These are phyloP conservation scores for Candida glaebosa DNA, from an alignment of 805 yeast genomes.

Conservation along the genomic window DNA sequence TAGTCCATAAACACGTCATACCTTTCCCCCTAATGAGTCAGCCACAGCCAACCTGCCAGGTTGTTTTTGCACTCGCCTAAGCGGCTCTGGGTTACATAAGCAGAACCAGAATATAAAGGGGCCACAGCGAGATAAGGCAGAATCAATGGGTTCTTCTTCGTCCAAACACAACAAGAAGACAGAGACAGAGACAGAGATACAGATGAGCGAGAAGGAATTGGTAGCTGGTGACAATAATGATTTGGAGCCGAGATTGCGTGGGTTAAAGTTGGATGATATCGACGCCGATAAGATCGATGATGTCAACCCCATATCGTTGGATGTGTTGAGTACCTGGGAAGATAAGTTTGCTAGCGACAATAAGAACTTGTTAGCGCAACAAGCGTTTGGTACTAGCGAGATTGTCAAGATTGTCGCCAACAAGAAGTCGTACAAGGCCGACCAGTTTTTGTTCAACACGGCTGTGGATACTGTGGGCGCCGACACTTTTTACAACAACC, in stretches of 20 bases:
- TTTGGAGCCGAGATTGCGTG: conserved; percentile 8
- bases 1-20: background rate
- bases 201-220: conserved; percentile 2
- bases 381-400: conserved; percentile 49
- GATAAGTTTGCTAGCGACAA: conserved; percentile 40
- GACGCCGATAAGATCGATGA: background rate
- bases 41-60: background rate
- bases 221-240: conserved; percentile 3
- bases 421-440: conserved; percentile 14
- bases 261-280: conserved; percentile 11
- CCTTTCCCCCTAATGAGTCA: background rate
- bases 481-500: conserved; percentile 46
- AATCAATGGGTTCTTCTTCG: conserved; percentile 6
- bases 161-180: conserved; percentile 2
- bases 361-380: conserved; percentile 51
- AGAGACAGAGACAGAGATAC: background rate
- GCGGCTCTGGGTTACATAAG: background rate
- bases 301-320: conserved; percentile 24
- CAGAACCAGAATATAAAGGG: background rate
- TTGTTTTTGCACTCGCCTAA: background rate
- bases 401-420: conserved; percentile 39
- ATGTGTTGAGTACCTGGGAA: conserved; percentile 44
- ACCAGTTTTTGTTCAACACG: conserved; percentile 34
- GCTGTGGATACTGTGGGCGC: conserved; percentile 35
- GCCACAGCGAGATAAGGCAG: background rate